Base-by-base conservation (phyloP, 2,329 filamentous ascomycete species). In the Colletotrichum agaves region DNA sequence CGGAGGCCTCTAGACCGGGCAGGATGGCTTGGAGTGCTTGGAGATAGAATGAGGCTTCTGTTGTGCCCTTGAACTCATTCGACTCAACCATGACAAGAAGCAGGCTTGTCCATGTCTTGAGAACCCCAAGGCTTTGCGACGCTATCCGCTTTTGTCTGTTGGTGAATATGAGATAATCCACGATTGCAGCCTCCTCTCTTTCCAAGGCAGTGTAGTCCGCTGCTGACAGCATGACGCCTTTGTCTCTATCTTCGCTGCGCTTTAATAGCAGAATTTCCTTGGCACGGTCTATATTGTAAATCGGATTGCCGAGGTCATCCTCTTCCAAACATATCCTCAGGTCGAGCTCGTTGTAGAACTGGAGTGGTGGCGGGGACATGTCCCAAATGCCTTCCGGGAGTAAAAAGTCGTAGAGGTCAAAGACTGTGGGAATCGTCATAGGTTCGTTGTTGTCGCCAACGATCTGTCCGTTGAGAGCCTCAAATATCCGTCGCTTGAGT, bases 321-420 rank as follows among this genome's bases (percentile, higher is more conserved):
- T 87, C 82, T 63, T 88, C 87, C 11, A 87, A 76, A 71, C 91
- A 95, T 1, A 87, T 81, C 3, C 86, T 84, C 53, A 97, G 80
- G 71, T 94, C 89, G 23, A 97, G 77, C 46, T 90, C 89, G 17
- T 82, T 81, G 69, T 94, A 90, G 69, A 87, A 87, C 44, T 83
- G 79, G 19, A 92, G 80, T 5, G 83, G 77, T 3, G 89, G 88
- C 2, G 86, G 78, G 2, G 85, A 75, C 4, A 81, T 77, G 23
- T 81, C 78, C 81, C 87, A 88, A n/a, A 82, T 75, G 15, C 78
- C 82, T 50, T 84, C 84, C 19, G 83, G 76, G 2, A 85, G 78
- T 67, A 96, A 87, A 74, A 98, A 98, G 79, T 99, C 96, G 73
- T 97, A 96, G 21, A 98, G 85, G 71, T 98, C 94, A 74, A 98